Conservation (phyloP, 164 flowering plant genomes). For the Vitis labrusca region DNA sequence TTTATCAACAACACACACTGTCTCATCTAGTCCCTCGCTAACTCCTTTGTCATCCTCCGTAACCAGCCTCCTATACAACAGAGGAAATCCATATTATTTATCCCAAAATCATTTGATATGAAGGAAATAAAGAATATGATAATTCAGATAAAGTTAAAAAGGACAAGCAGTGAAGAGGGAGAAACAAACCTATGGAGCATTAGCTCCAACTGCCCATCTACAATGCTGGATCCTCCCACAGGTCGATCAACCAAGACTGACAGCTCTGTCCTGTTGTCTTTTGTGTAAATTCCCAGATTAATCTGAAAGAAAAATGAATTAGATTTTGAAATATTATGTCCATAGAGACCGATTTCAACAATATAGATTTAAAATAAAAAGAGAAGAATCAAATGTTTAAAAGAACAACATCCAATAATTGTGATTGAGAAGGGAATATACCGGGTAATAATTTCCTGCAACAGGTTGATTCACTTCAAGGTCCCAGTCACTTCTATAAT, state of each 20-base stretch:
- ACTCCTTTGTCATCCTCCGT: constrained; percentile 50
- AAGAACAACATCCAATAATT: constrained; percentile 18
- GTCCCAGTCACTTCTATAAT: constrained; percentile 85
- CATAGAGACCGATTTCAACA: too few species aligned
- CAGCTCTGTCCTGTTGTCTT: constrained; percentile 64
- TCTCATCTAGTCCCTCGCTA: constrained; percentile 45
- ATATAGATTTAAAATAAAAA: neutral
- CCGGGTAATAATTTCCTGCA: constrained; percentile 97
- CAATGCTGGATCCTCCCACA: constrained; percentile 84
- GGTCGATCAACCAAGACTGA: constrained; percentile 93
- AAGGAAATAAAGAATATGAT: neutral
- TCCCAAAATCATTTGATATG: too few species aligned
- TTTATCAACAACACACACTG: constrained; percentile 30
- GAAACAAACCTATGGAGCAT: constrained; percentile 85
- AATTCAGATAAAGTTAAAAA: neutral
- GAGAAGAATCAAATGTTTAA: neutral
- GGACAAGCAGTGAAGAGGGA: neutral
- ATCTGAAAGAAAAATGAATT: constrained; percentile 44
- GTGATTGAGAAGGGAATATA: constrained; percentile 14
- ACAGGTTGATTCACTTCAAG: constrained; percentile 78
- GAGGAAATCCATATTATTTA: neutral
- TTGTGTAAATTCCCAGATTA: constrained; percentile 81
- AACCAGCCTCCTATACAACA: constrained; percentile 35
- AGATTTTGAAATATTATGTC: neutral
- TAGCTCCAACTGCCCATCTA: constrained; percentile 87